phyloP scores from a whole-genome alignment of 495 filamentous ascomycete species.

The Aspergillus mulundensis region DNA sequence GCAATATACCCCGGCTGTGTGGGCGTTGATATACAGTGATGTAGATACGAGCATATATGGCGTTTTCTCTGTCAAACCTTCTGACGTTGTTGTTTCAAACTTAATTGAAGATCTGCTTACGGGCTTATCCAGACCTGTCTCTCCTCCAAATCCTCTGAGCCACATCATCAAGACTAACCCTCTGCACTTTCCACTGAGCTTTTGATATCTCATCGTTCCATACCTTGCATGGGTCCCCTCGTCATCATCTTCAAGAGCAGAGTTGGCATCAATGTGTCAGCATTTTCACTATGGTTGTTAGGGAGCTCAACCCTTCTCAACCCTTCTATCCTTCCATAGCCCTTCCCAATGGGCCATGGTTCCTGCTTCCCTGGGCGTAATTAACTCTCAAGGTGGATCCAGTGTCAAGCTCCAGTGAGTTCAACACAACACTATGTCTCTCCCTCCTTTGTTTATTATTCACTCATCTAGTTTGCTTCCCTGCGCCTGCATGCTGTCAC shows the following conservation, averaged over 20 bases:
- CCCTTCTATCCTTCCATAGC: not conserved
- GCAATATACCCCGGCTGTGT: conserved; percentile 21
- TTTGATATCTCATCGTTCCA: too few species aligned
- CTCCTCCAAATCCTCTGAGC: not conserved
- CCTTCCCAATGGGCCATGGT: not conserved
- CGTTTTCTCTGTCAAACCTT: conserved; percentile 28
- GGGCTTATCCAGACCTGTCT: conserved; percentile 7
- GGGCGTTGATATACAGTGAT: conserved; percentile 38
- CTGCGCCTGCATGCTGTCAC: not conserved
- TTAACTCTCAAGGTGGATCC: not conserved
- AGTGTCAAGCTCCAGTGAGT: not conserved
- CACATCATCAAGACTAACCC: not conserved
- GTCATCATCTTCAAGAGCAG: too few species aligned
- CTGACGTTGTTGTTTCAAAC: conserved; percentile 10
- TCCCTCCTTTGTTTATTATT: not conserved
- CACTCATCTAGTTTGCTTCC: not conserved
- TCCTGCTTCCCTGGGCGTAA: not conserved
- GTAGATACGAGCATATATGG: conserved; percentile 49
- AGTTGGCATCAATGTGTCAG: not conserved
- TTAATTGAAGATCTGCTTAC: conserved; percentile 18
- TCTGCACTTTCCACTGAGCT: not conserved
- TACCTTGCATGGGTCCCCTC: too few species aligned
- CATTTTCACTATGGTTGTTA: too few species aligned
- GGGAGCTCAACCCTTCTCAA: not conserved
- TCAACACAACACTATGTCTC: not conserved